A percentile compares a stretch with the other conserved stretches of the same genome.
These are phyloP conservation scores for Clarireedia sp. DNA, from an alignment of 2,329 filamentous ascomycete species.

Conservation along the genomic window DNA sequence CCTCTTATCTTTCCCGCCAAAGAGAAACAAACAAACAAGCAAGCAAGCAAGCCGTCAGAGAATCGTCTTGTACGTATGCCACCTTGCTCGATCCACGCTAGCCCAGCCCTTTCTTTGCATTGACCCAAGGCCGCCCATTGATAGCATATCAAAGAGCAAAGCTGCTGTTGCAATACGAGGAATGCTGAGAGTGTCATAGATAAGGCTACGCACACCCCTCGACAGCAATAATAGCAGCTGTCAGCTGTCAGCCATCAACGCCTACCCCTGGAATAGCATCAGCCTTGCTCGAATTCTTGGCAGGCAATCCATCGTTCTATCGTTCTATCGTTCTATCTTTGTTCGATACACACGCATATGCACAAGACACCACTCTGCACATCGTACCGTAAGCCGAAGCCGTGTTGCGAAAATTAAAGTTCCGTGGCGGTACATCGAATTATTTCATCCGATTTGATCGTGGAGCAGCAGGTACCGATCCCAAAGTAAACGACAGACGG, in stretches of 20 bases:
- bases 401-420: not conserved
- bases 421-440: not conserved
- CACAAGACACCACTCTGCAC: too few relatives aligned
- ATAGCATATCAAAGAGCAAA: too few relatives aligned
- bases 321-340: too few relatives aligned
- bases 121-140: too few relatives aligned
- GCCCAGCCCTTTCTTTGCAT: too few relatives aligned
- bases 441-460: slow-evolving; percentile 2
- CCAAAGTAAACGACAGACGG: too few relatives aligned
- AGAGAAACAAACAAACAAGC: not conserved
- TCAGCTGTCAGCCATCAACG: not conserved
- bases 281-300: not conserved
- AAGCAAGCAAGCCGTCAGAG: too few relatives aligned
- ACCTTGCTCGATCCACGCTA: not conserved
- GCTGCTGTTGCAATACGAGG: not conserved
- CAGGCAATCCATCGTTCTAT: too few relatives aligned
- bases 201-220: not conserved
- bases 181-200: not conserved
- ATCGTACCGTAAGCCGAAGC: not conserved
- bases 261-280: not conserved
- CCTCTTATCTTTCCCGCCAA: slow-evolving; percentile 1
- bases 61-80: not conserved
- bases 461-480: not conserved
- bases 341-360: too few relatives aligned
- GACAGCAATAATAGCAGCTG: not conserved